These are phyloP conservation scores for Metarhizium brunneum DNA, from an alignment of 2,329 filamentous ascomycete genomes.

Conservation along the genomic window DNA sequence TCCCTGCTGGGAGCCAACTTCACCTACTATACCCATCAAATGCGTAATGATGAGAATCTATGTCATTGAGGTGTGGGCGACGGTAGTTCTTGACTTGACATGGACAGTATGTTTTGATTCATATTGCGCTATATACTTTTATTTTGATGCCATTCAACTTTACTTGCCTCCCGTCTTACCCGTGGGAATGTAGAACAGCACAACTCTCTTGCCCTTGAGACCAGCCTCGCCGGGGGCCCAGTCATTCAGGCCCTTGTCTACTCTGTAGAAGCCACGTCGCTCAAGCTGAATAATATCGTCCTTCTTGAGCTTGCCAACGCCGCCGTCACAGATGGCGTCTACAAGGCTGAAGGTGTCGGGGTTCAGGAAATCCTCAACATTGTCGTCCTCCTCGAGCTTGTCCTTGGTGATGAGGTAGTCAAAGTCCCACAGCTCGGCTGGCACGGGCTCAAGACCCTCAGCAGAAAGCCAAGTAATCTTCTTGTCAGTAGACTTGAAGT, in stretches of 20 bases:
- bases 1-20: not conserved
- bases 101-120: not conserved
- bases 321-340: constrained; percentile 70
- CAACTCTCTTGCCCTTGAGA: constrained; percentile 36
- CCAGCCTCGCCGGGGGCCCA: constrained; percentile 42
- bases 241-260: constrained; percentile 55
- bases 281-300: constrained; percentile 95
- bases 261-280: constrained; percentile 82
- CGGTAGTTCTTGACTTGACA: not conserved
- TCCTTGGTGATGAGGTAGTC: constrained; percentile 95
- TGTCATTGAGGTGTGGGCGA: not conserved
- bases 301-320: constrained; percentile 67
- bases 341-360: constrained; percentile 65
- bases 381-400: constrained; percentile 80
- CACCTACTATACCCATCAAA: not conserved
- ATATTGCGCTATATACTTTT: not conserved
- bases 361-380: constrained; percentile 75
- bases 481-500: constrained; percentile 92
- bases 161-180: constrained; percentile 24
- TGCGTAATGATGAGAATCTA: too few relatives aligned
- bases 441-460: constrained; percentile 65
- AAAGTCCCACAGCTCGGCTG: constrained; percentile 85
- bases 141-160: not conserved
- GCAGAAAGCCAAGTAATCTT: constrained; percentile 90
- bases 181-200: constrained; percentile 50